Evolutionary conservation across 768 basidiomycete genomes (phyloP).

Genomic region (Podaxis sp.): DNA sequence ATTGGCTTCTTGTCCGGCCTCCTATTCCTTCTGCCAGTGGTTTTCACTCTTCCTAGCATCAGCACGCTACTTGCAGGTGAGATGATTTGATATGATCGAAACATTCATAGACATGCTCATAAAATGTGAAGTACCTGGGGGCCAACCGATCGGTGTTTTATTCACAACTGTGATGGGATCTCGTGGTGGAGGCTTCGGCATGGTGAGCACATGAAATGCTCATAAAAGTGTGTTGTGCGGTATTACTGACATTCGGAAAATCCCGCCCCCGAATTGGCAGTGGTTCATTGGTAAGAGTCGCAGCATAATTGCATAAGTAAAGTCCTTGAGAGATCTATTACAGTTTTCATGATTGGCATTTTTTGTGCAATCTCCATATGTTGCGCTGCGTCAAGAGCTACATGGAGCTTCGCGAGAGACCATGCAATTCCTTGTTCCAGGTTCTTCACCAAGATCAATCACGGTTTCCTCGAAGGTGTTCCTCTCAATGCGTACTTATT

Average conservation of each 20-base stretch:
- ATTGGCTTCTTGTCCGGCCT: constrained; percentile 51
- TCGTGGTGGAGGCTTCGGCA: constrained; percentile 57
- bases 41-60: constrained; percentile 64
- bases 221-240: not conserved
- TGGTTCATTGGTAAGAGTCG: constrained; percentile 16
- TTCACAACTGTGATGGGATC: constrained; percentile 64
- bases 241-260: constrained; percentile 20
- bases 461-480: constrained; percentile 36
- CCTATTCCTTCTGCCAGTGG: constrained; percentile 57
- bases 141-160: constrained; percentile 63
- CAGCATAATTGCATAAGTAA: not conserved
- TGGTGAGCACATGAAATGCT: constrained; percentile 34
- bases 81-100: constrained; percentile 7
- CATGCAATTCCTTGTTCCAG: constrained; percentile 56
- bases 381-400: constrained; percentile 65
- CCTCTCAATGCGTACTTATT: constrained; percentile 62
- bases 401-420: constrained; percentile 72
- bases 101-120: constrained; percentile 6
- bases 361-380: constrained; percentile 69
- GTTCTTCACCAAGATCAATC: constrained; percentile 46
- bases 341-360: constrained; percentile 53
- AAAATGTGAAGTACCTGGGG: constrained; percentile 42
- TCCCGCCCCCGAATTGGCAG: constrained; percentile 3
- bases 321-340: not conserved
- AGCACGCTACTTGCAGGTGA: constrained; percentile 48